These are phyloP conservation scores for Fraxinus sp. DNA, from an alignment of 305 asterid genomes.

Conservation along the genomic window DNA sequence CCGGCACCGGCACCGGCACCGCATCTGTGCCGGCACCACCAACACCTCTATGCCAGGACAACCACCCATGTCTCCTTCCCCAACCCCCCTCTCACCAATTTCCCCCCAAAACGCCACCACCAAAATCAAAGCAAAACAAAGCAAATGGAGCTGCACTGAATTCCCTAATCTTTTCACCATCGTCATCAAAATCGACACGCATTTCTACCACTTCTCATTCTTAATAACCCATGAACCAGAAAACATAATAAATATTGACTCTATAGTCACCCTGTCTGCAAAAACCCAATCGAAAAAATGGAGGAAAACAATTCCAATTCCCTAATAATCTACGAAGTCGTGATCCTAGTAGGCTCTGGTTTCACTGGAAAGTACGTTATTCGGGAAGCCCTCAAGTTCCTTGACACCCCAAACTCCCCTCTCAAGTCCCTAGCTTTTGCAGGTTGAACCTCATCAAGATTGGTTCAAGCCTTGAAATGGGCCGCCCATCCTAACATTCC, in stretches of 20 bases:
- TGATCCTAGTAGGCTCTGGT: slow-evolving; percentile 86
- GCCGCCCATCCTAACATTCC: slow-evolving; percentile 51
- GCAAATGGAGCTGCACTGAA: neutral
- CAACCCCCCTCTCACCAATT: too few relatives aligned
- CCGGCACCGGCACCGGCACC: too few relatives aligned
- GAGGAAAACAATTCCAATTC: slow-evolving; percentile 21
- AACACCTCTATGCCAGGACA: too few relatives aligned
- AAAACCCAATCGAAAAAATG: slow-evolving; percentile 22
- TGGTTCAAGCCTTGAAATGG: slow-evolving; percentile 69
- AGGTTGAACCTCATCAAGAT: slow-evolving; percentile 62
- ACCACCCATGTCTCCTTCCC: too few relatives aligned
- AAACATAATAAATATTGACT: neutral
- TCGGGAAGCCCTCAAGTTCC: slow-evolving; percentile 84
- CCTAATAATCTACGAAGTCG: slow-evolving; percentile 44
- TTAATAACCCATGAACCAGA: neutral
- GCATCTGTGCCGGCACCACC: too few relatives aligned
- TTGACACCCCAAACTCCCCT: slow-evolving; percentile 67
- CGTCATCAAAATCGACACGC: neutral
- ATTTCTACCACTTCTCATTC: neutral
- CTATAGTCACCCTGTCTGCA: neutral
- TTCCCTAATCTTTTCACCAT: neutral
- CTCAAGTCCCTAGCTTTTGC: slow-evolving; percentile 72
- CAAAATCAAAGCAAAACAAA: too few relatives aligned
- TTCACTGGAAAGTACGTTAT: slow-evolving; percentile 85
- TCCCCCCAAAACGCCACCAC: too few relatives aligned